Conservation (phyloP, 352 stramenopile species). For the Pythium aristosporum region DNA sequence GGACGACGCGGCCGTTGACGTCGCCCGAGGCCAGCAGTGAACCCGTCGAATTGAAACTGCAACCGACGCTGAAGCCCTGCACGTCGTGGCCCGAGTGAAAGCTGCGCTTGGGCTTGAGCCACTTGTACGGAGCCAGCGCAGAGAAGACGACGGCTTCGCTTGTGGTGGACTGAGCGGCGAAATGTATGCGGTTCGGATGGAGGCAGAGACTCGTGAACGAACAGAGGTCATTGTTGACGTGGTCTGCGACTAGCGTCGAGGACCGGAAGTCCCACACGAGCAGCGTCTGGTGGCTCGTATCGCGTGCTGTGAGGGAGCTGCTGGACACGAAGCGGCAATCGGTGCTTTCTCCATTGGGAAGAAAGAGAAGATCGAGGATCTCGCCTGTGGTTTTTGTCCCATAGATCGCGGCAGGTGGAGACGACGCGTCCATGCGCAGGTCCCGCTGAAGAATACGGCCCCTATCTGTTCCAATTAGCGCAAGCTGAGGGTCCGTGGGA, state of each 20-base stretch:
- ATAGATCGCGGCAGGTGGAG: constrained; percentile 8
- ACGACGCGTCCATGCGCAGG: constrained; percentile 21
- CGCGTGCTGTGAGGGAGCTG: constrained; percentile 32
- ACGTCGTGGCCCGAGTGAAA: constrained; percentile 37
- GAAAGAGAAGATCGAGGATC: constrained; percentile 58
- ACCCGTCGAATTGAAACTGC: constrained; percentile 52
- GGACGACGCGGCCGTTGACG: constrained; percentile 39
- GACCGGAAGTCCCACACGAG: constrained; percentile 64
- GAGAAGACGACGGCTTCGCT: constrained; percentile 48
- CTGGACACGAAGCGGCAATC: constrained; percentile 51
- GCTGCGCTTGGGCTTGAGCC: constrained; percentile 23
- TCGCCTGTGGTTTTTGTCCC: constrained; percentile 36
- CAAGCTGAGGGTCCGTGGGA: constrained; percentile 5
- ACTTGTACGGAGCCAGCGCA: constrained; percentile 45
- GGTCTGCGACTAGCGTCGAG: constrained; percentile 42
- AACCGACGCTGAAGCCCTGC: constrained; percentile 45
- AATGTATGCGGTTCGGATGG: constrained; percentile 39
- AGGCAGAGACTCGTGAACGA: constrained; percentile 43
- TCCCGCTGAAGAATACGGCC: constrained; percentile 32
- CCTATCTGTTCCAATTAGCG: constrained; percentile 6
- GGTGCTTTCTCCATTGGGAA: constrained; percentile 16
- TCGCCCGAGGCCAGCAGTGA: constrained; percentile 47
- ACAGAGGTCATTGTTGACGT: constrained; percentile 44
- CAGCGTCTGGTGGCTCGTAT: constrained; percentile 62
- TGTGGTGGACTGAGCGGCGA: constrained; percentile 48